Evolutionary conservation across 2,329 filamentous ascomycete species (phyloP), one percentile per base, ranked within the genome.

Genomic region (Fusarium sp.): DNA sequence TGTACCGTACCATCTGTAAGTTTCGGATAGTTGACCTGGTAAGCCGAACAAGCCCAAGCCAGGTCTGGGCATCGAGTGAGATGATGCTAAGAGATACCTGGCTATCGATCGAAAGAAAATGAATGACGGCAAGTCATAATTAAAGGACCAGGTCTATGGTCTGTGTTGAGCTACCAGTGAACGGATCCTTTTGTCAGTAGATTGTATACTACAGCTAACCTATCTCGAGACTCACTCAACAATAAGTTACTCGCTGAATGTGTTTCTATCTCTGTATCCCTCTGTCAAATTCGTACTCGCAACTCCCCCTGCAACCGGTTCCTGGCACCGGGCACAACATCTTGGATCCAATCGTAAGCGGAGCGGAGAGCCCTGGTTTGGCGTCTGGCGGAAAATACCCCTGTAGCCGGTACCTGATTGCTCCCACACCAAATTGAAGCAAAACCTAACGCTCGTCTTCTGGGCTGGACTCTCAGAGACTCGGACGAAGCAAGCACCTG

Each of bases 381-480:
- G 72, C 52, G 65, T 75, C 68, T 73, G 70, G 72, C 52, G 57
- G 65, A 67, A 41, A 45, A 32, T 45, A 65, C 53, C 73, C 73
- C 71, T 75, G 73, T 70, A 69, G 62, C 67, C 64, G 69, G 73
- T 75, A 74, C 73, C 73, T 75, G 72, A 71, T 67, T 71, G 66
- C 67, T 71, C 65, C 65, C 69, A 72, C 69, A 71, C 69, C 69
- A 70, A 49, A 51, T 48, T n/a, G 16, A 49, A 49, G 20, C 45
- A 25, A 47, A 47, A 27, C 37, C 49, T 27, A 41, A 37, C 34
- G 34, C 34, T 37, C 34, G 29, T 20, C 29, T 37, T 56, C n/a
- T 51, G 27, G 37, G 48, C n/a, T 51, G 27, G 37, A 44, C 54
- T 52, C 46, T 48, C 37, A 71, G 57, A 70, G 34, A 37, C 34